Conservation (phyloP, 495 filamentous ascomycete genomes). For the Penicillium samsonianum region DNA sequence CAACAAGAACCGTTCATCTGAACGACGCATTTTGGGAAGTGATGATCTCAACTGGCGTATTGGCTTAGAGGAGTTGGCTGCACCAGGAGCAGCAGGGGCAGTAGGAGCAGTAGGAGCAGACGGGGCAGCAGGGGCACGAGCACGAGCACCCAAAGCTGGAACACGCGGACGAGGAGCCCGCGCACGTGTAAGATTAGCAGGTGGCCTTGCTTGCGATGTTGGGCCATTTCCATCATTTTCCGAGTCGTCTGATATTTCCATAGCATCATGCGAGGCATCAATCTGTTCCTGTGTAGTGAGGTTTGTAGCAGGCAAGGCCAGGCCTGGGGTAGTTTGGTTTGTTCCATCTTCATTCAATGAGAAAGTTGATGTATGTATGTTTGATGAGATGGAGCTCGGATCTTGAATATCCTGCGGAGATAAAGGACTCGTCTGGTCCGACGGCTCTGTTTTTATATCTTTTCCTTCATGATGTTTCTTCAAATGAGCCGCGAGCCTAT, state of each 20-base stretch:
- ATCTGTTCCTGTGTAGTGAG: neutral
- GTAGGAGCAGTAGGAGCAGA: neutral
- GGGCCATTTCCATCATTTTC: neutral
- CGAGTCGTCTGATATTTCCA: constrained; percentile 2
- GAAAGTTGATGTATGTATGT: neutral
- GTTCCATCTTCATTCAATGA: neutral
- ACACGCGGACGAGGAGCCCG: neutral
- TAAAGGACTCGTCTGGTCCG: neutral
- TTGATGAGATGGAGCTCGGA: neutral
- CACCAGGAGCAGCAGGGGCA: neutral
- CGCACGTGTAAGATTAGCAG: neutral
- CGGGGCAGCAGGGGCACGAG: neutral
- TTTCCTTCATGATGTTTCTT: neutral
- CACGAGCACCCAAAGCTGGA: neutral
- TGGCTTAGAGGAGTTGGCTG: neutral
- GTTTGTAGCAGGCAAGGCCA: too few relatives aligned
- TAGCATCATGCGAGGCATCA: neutral
- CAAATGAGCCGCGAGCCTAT: neutral
- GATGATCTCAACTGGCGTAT: neutral
- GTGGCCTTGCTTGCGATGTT: neutral
- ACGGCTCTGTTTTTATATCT: neutral
- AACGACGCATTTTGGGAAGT: constrained; percentile 1
- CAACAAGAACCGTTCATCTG: neutral
- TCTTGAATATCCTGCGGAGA: neutral
- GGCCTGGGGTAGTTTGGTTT: neutral